Base-by-base conservation (phyloP, 208 protist genomes). In the Naegleria lovaniensis region DNA sequence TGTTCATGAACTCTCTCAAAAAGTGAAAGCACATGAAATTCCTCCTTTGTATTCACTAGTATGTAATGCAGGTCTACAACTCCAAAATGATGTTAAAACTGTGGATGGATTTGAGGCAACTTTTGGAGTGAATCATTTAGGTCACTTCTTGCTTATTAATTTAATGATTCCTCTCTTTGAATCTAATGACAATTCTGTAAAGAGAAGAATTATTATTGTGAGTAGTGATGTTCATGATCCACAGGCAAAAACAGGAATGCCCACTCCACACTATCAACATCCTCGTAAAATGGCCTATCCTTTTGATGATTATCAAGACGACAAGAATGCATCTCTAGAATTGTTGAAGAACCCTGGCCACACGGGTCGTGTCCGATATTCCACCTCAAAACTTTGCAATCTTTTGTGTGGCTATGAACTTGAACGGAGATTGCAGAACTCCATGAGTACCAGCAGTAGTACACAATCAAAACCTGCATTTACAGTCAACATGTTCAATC, bases 121-220 rank as follows among this genome's bases (percentile, higher is more conserved):
- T 5, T 90, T 67, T 67, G 86, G 86, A 9, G 41, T 55, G 7
- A 90, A 90, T 40, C 86, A 90, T 79, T 4, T 90, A 41, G 86
- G 86, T 25, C 86, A 90, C 86, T 38, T 55, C 11, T 55, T 67
- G 41, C 58, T 90, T 29, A 90, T 29, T n/a, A 36, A 83, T 58
- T 25, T 67, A 2, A 25, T 90, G 22, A 29, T 90, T 79, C 55
- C 52, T 40, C 16, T 75, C 15, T 75, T 75, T 75, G 16, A 5
- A 9, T 5, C 5, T 29, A 5, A 5, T 5, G n/a, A 5, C 22
- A n/a, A 75, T 75, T 9, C 6, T 25, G 16, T n/a, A 4, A 75
- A 75, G 15, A 75, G 58, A 75, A n/a, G n/a, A n/a, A 75, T 75
- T 75, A 25, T 75, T 29, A 75, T 75, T 29, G 58, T 75, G 3